Conservation (phyloP, 371 early-diverging fungal species). For the Mortierella sp. region DNA sequence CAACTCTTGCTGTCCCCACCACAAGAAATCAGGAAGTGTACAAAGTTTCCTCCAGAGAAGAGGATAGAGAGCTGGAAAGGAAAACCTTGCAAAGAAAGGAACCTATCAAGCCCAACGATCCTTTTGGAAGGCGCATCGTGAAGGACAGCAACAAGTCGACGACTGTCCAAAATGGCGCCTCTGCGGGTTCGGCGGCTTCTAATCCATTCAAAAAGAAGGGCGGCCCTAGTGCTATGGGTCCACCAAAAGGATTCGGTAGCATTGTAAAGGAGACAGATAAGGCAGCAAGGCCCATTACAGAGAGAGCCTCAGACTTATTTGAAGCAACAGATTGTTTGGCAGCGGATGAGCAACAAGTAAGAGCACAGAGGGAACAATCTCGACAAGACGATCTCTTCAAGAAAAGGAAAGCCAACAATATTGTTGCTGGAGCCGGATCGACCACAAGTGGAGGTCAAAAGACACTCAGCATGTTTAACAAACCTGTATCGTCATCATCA, state of each 20-base stretch:
- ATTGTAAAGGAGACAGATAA: constrained; percentile 24
- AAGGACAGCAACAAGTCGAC: constrained; percentile 17
- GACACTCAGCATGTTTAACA: constrained; percentile 37
- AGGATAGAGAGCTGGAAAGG: constrained; percentile 37
- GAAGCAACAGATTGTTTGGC: constrained; percentile 38
- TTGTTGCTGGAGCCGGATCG: background rate
- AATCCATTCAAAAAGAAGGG: constrained; percentile 52
- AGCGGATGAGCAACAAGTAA: constrained; percentile 41
- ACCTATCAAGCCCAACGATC: constrained; percentile 38
- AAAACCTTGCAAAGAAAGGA: constrained; percentile 28
- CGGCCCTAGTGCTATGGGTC: background rate
- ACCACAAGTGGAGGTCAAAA: constrained; percentile 20
- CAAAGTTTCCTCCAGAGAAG: constrained; percentile 20
- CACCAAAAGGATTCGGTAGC: constrained; percentile 30
- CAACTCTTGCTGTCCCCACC: constrained; percentile 19
- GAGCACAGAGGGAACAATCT: constrained; percentile 18
- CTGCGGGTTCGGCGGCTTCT: background rate
- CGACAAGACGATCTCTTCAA: constrained; percentile 37
- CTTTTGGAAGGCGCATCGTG: constrained; percentile 48
- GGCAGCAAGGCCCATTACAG: constrained; percentile 22
- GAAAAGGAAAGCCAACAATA: constrained; percentile 49
- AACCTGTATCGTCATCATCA: background rate
- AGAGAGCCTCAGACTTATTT: constrained; percentile 48
- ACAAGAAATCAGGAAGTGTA: constrained; percentile 15
- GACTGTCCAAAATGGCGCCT: background rate